These are phyloP conservation scores for Kluyveromyces marxianus DNA, from an alignment of 1,139 yeast species.

Conservation along the genomic window DNA sequence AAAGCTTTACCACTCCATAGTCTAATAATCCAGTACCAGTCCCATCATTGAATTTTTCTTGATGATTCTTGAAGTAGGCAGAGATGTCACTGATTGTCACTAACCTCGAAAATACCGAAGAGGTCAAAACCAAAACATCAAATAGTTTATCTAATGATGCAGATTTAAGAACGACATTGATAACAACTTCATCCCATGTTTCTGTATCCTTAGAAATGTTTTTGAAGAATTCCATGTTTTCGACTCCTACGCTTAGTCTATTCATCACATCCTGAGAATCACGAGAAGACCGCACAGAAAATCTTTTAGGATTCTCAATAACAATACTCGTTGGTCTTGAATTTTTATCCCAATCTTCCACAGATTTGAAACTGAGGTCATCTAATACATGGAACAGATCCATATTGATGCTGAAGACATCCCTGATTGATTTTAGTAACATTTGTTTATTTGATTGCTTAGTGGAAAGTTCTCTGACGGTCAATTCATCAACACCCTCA, in stretches of 20 bases:
- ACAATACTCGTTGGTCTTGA: conserved; percentile 40
- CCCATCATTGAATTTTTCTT: conserved; percentile 10
- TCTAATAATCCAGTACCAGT: conserved; percentile 28
- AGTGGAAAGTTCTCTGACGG: conserved; percentile 27
- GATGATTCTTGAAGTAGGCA: conserved; percentile 29
- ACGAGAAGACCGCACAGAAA: conserved; percentile 25
- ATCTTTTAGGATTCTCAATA: conserved; percentile 40
- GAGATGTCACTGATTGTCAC: conserved; percentile 39
- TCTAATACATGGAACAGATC: conserved; percentile 45
- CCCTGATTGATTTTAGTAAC: conserved; percentile 47
- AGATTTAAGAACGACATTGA: conserved; percentile 48
- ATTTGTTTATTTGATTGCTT: conserved; percentile 38
- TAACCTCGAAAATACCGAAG: conserved; percentile 47
- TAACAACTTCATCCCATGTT: conserved; percentile 28
- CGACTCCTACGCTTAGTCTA: conserved; percentile 26
- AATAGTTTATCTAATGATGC: conserved; percentile 54
- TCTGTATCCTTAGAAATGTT: conserved; percentile 20
- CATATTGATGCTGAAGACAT: conserved; percentile 51
- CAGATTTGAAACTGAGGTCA: conserved; percentile 49
- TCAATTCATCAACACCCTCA: conserved; percentile 30
- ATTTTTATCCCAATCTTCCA: conserved; percentile 27
- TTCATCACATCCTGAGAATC: conserved; percentile 22
- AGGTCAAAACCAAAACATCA: conserved; percentile 56
- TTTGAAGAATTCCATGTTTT: conserved; percentile 31
- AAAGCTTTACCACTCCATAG: conserved; percentile 35